phyloP scores from a whole-genome alignment of 306 rosid genomes.

The Albizia julibrissin region DNA sequence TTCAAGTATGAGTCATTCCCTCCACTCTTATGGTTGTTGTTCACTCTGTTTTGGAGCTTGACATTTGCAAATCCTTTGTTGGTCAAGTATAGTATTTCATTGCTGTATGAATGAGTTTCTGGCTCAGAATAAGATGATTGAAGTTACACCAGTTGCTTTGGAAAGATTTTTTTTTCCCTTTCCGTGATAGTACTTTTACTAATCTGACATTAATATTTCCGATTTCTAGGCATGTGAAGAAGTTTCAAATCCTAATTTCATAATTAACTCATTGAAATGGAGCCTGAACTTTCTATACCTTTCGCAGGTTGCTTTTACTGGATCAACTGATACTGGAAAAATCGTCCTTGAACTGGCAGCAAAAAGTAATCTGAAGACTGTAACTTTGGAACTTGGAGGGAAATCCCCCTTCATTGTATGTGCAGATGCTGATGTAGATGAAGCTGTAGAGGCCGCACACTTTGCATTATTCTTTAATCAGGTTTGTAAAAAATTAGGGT shows the following conservation, averaged over 20 bases:
- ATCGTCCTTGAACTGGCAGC: slow-evolving; percentile 71
- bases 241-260: slow-evolving; percentile 2
- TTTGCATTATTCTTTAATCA: slow-evolving; percentile 88
- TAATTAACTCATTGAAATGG: background rate
- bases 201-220: background rate
- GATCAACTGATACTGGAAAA: slow-evolving; percentile 90
- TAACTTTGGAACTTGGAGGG: slow-evolving; percentile 92
- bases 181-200: background rate
- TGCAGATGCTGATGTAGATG: slow-evolving; percentile 88
- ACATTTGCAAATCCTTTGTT: background rate
- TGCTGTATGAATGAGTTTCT: slow-evolving; percentile 7
- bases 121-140: background rate
- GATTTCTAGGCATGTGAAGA: slow-evolving; percentile 8
- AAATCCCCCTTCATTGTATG: slow-evolving; percentile 93
- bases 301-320: slow-evolving; percentile 90
- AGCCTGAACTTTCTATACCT: slow-evolving; percentile 28
- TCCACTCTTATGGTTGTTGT: background rate
- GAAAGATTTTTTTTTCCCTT: background rate
- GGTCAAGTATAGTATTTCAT: slow-evolving; percentile 1
- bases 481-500: slow-evolving; percentile 39
- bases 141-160: slow-evolving; percentile 17
- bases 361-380: slow-evolving; percentile 83
- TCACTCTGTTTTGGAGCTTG: background rate
- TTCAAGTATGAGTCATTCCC: background rate
- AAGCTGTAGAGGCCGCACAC: slow-evolving; percentile 88